phyloP scores from a whole-genome alignment of 1,284 basidiomycete species.

The Gomphus bonarii region DNA sequence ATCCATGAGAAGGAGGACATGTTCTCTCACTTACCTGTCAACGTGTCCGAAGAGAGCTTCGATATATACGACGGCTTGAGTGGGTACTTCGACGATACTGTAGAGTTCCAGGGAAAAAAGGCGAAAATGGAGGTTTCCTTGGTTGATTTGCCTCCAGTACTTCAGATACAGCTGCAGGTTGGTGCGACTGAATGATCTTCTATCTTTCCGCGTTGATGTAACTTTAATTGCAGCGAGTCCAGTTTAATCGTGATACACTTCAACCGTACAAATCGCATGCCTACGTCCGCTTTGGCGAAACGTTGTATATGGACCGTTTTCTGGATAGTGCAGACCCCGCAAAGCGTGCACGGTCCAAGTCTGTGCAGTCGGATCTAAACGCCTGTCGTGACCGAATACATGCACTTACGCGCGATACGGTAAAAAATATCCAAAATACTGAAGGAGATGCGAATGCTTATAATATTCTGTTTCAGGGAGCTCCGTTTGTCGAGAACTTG shows the following conservation, averaged over 20 bases:
- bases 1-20: slow-evolving; percentile 81
- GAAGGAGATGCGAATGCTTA: not conserved
- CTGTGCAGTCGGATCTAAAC: slow-evolving; percentile 57
- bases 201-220: not conserved
- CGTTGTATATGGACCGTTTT: slow-evolving; percentile 88
- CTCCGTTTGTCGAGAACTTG: slow-evolving; percentile 44
- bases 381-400: slow-evolving; percentile 55
- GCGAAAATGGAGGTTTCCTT: slow-evolving; percentile 84
- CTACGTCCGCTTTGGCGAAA: slow-evolving; percentile 84
- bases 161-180: slow-evolving; percentile 94
- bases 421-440: slow-evolving; percentile 21
- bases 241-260: slow-evolving; percentile 87
- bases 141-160: slow-evolving; percentile 77
- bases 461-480: slow-evolving; percentile 22
- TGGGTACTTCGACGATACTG: slow-evolving; percentile 84
- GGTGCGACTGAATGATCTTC: slow-evolving; percentile 14
- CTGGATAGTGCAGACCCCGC: slow-evolving; percentile 62
- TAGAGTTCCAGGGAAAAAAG: slow-evolving; percentile 82
- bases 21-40: slow-evolving; percentile 91
- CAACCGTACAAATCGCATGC: slow-evolving; percentile 95
- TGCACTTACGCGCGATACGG: slow-evolving; percentile 59
- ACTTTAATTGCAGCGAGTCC: slow-evolving; percentile 60
- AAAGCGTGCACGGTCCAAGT: slow-evolving; percentile 62
- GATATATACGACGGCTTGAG: slow-evolving; percentile 93
- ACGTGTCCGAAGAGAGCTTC: slow-evolving; percentile 77